A percentile compares a stretch with the other conserved stretches of the same genome.
phyloP scores from a whole-genome alignment of 169 alveolate species.

The Cryptosporidium tyzzeri region DNA sequence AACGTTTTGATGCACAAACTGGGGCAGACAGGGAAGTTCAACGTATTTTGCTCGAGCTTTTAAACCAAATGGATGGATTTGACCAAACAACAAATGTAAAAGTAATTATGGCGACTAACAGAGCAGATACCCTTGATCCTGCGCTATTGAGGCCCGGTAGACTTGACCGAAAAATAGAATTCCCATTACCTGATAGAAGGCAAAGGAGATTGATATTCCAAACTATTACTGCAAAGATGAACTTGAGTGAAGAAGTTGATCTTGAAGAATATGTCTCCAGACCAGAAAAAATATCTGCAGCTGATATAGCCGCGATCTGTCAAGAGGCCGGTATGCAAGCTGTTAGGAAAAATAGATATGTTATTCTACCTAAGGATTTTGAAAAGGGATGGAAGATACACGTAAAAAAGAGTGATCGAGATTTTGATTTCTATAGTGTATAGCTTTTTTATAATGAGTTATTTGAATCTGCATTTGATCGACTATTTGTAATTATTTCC shows the following conservation, averaged over 20 bases:
- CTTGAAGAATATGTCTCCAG: conserved; percentile 96
- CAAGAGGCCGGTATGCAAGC: conserved; percentile 99
- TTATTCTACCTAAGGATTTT: conserved; percentile 95
- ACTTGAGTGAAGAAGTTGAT: conserved; percentile 97
- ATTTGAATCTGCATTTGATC: neutral
- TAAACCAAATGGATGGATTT: conserved; percentile 99
- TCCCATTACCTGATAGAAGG: conserved; percentile 98
- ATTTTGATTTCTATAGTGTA: conserved; percentile 92
- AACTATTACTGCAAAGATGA: conserved; percentile 97
- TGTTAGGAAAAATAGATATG: conserved; percentile 97
- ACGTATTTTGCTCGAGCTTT: conserved; percentile 95
- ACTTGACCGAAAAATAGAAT: conserved; percentile 97
- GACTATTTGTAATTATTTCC: neutral
- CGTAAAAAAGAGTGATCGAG: conserved; percentile 94
- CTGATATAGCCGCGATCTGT: conserved; percentile 98
- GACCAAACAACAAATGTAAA: conserved; percentile 97
- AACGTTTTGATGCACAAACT: conserved; percentile 96
- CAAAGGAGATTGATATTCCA: conserved; percentile 95
- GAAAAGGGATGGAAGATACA: conserved; percentile 97
- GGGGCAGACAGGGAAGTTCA: conserved; percentile 99
- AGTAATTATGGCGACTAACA: conserved; percentile 99
- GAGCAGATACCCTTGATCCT: conserved; percentile 99
- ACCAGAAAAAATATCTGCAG: conserved; percentile 98
- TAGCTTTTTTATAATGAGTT: conserved; percentile 51
- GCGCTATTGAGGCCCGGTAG: conserved; percentile 99